Percentiles rank a stretch among this genome's conserved stretches.
These are phyloP conservation scores for Sergeia podlipaevii DNA, from an alignment of 208 protist genomes.

Conservation along the genomic window DNA sequence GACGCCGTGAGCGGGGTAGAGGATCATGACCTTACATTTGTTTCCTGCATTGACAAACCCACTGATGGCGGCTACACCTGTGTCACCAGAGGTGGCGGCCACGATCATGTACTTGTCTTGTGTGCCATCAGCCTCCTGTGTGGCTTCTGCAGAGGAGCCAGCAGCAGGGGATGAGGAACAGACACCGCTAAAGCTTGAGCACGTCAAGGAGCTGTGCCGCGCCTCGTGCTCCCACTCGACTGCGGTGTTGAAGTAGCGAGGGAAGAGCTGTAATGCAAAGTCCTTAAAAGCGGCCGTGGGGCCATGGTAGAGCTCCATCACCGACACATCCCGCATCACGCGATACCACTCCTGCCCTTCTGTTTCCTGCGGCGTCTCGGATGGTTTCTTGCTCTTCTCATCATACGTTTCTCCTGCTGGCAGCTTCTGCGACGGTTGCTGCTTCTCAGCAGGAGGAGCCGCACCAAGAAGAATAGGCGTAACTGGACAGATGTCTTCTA, in stretches of 20 bases:
- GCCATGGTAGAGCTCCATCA: constrained; percentile 88
- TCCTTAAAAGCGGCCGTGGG: constrained; percentile 92
- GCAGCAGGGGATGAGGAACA: too few relatives aligned
- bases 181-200: too few relatives aligned
- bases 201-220: not conserved
- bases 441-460: not conserved
- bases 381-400: constrained; percentile 8
- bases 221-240: constrained; percentile 10
- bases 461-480: constrained; percentile 20
- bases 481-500: constrained; percentile 60
- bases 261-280: constrained; percentile 89
- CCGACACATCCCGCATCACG: constrained; percentile 13
- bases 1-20: constrained; percentile 83
- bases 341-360: constrained; percentile 6
- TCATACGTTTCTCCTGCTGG: constrained; percentile 6
- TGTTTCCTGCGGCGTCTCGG: too few relatives aligned
- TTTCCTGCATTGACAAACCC: constrained; percentile 72
- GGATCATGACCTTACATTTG: constrained; percentile 76
- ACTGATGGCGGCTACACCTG: constrained; percentile 83
- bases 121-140: not conserved
- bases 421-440: too few relatives aligned
- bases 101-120: constrained; percentile 65
- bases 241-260: constrained; percentile 72
- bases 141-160: not conserved
- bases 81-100: constrained; percentile 88